phyloP scores from a whole-genome alignment of 495 filamentous ascomycete species.

The Penicillium turbatum region DNA sequence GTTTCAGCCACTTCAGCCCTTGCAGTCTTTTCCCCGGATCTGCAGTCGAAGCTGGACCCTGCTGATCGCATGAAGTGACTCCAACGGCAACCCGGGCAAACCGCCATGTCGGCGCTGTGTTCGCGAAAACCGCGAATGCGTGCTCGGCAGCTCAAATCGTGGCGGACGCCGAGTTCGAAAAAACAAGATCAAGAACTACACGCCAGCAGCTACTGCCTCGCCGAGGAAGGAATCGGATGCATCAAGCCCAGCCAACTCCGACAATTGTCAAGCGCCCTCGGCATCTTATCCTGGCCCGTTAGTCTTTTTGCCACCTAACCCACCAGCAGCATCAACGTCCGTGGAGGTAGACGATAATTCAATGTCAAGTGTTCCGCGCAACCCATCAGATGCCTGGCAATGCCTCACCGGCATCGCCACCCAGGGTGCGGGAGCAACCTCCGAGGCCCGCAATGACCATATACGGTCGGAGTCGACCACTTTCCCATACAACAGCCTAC shows the following conservation, averaged over 20 bases:
- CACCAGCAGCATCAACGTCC: conserved; percentile 25
- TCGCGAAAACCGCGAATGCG: conserved; percentile 54
- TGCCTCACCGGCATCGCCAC: conserved; percentile 42
- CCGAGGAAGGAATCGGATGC: conserved; percentile 28
- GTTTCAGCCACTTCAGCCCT: not conserved
- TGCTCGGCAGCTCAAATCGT: conserved; percentile 58
- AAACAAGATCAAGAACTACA: conserved; percentile 43
- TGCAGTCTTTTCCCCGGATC: conserved; percentile 9
- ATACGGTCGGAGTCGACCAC: conserved; percentile 19
- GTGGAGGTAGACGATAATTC: conserved; percentile 43
- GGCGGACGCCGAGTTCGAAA: conserved; percentile 57
- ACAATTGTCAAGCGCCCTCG: conserved; percentile 24
- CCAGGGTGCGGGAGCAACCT: conserved; percentile 20
- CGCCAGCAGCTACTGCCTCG: conserved; percentile 23
- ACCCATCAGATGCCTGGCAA: conserved; percentile 50
- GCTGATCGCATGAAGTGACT: conserved; percentile 15
- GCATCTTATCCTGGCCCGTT: conserved; percentile 37
- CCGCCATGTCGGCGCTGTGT: conserved; percentile 59
- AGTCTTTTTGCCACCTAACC: conserved; percentile 36
- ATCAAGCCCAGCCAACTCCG: conserved; percentile 29
- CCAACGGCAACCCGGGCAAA: conserved; percentile 24
- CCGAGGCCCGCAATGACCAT: conserved; percentile 22
- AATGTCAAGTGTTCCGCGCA: conserved; percentile 41
- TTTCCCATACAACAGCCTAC: conserved; percentile 29
- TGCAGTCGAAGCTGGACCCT: conserved; percentile 7